Conservation (phyloP, 73 alveolate species). For the Urostyla sp. region DNA sequence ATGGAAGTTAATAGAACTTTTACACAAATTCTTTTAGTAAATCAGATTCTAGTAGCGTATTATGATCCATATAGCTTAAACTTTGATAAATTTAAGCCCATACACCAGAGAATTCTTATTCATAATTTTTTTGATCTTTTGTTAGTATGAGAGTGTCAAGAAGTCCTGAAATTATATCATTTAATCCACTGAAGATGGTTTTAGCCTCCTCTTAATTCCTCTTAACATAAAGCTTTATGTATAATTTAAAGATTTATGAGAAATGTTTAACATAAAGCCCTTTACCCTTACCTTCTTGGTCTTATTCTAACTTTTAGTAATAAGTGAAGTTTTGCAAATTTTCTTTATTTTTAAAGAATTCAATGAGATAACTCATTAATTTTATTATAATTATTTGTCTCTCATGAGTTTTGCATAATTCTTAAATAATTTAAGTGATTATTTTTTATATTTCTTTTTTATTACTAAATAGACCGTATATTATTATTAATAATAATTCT, state of each 20-base stretch:
- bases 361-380: neutral
- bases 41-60: neutral
- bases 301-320: neutral
- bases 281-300: neutral
- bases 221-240: neutral
- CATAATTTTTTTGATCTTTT: conserved; percentile 22
- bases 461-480: too few species aligned
- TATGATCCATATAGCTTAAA: neutral
- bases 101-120: conserved; percentile 27
- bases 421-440: neutral
- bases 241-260: conserved; percentile 35
- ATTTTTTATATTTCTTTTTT: too few species aligned
- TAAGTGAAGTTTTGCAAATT: neutral
- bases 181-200: too few species aligned
- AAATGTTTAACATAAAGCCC: neutral
- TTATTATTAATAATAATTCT: too few species aligned
- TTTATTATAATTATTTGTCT: neutral
- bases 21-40: neutral
- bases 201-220: neutral
- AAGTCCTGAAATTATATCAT: too few species aligned
- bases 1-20: conserved; percentile 16
- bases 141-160: neutral
- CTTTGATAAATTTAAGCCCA: conserved; percentile 38
- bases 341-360: neutral
- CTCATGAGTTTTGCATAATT: neutral